Evolutionary conservation across 1,284 basidiomycete species (phyloP).

Genomic region (Fomes fomentarius): DNA sequence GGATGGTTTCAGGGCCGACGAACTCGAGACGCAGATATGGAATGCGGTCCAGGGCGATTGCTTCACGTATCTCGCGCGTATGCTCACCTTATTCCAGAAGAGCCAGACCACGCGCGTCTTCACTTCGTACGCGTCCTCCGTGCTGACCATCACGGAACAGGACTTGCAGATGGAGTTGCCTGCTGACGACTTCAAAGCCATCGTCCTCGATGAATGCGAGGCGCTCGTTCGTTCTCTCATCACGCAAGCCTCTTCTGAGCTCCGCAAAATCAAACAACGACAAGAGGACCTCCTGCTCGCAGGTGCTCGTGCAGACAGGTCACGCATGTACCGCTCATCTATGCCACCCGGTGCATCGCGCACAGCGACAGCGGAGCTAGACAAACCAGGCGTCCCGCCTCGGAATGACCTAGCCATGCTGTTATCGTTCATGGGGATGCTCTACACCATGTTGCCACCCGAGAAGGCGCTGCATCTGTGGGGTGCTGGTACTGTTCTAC

Average conservation of each 20-base stretch:
- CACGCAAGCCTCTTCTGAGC: constrained; percentile 80
- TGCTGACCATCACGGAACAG: constrained; percentile 44
- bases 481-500: constrained; percentile 62
- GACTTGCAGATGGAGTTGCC: constrained; percentile 63
- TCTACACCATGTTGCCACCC: constrained; percentile 75
- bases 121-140: constrained; percentile 50
- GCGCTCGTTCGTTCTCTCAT: constrained; percentile 74
- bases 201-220: constrained; percentile 73
- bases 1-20: constrained; percentile 73
- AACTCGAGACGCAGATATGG: constrained; percentile 82
- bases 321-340: constrained; percentile 52
- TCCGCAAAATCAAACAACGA: constrained; percentile 89
- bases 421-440: constrained; percentile 80
- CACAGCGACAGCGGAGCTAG: constrained; percentile 34
- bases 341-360: constrained; percentile 32
- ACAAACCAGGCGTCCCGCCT: constrained; percentile 40
- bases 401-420: constrained; percentile 86
- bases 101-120: constrained; percentile 44
- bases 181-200: constrained; percentile 64
- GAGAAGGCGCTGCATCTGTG: constrained; percentile 86
- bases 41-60: constrained; percentile 83
- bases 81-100: constrained; percentile 56
- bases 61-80: constrained; percentile 73
- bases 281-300: constrained; percentile 86
- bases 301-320: constrained; percentile 60